Conservation (phyloP, 352 stramenopile genomes). For the Phytophthora litchii region DNA sequence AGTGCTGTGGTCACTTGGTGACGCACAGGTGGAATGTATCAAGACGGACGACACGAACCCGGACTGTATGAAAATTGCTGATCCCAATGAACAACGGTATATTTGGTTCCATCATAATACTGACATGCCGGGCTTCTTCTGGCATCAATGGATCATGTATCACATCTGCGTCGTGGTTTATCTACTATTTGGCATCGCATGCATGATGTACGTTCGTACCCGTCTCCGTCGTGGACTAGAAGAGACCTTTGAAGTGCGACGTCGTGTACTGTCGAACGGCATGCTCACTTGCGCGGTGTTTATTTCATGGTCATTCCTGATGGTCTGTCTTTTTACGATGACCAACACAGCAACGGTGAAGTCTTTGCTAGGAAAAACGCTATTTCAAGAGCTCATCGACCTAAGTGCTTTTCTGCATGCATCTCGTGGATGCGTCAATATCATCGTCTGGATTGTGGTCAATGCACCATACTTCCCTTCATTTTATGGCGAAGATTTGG, state of each 20-base stretch:
- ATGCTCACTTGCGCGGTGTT: conserved; percentile 85
- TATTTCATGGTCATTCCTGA: conserved; percentile 82
- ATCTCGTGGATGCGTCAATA: conserved; percentile 77
- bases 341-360: conserved; percentile 59
- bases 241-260: conserved; percentile 86
- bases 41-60: conserved; percentile 22
- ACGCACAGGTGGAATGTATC: conserved; percentile 33
- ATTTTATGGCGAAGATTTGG: conserved; percentile 30
- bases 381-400: conserved; percentile 71
- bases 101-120: conserved; percentile 89
- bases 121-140: conserved; percentile 77
- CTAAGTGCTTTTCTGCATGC: conserved; percentile 82
- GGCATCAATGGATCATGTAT: conserved; percentile 85
- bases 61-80: conserved; percentile 27
- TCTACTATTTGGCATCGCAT: conserved; percentile 73
- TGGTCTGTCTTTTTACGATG: conserved; percentile 71
- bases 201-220: conserved; percentile 80
- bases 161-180: conserved; percentile 83
- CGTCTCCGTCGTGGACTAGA: conserved; percentile 76
- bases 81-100: conserved; percentile 52
- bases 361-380: conserved; percentile 29
- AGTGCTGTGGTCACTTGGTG: conserved; percentile 66
- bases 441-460: conserved; percentile 88
- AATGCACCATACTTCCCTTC: conserved; percentile 67
- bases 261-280: conserved; percentile 76